Conservation (phyloP, 768 basidiomycete genomes). For the Peribolospora kevripleyi region DNA sequence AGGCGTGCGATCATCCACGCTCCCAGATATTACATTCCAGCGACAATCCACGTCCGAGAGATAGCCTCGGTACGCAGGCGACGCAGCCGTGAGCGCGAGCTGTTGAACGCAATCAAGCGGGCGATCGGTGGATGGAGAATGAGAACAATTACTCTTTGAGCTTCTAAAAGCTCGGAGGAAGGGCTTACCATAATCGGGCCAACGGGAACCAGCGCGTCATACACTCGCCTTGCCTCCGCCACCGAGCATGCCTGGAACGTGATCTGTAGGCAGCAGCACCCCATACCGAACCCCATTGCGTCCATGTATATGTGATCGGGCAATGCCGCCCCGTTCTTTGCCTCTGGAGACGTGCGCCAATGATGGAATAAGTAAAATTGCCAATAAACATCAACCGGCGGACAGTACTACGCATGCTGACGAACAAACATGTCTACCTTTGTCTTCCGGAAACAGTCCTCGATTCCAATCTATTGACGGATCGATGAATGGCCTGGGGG, state of each 20-base stretch:
- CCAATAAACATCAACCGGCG: constrained; percentile 5
- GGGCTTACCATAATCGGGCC: constrained; percentile 74
- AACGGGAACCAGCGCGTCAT: constrained; percentile 85
- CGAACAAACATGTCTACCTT: constrained; percentile 28
- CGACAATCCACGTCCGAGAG: constrained; percentile 92
- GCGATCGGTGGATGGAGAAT: background rate
- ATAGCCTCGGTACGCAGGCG: constrained; percentile 82
- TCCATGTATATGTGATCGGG: constrained; percentile 88
- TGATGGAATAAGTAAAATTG: constrained; percentile 1
- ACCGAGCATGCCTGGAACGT: constrained; percentile 92
- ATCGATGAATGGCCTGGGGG: constrained; percentile 72
- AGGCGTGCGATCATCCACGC: constrained; percentile 85
- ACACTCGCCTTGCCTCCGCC: constrained; percentile 68
- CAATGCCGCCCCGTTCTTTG: constrained; percentile 66
- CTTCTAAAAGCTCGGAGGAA: too few species aligned
- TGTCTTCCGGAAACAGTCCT: constrained; percentile 55
- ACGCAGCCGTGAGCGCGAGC: constrained; percentile 83
- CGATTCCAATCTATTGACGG: constrained; percentile 77
- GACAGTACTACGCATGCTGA: background rate
- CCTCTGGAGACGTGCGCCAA: constrained; percentile 30
- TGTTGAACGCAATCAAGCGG: constrained; percentile 15
- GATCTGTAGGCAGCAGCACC: constrained; percentile 87
- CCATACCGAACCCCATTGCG: constrained; percentile 99
- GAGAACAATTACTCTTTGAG: background rate
- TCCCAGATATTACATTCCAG: constrained; percentile 98